Base-by-base conservation (phyloP, 2,329 filamentous ascomycete genomes). In the Stromatinia cepivora region DNA sequence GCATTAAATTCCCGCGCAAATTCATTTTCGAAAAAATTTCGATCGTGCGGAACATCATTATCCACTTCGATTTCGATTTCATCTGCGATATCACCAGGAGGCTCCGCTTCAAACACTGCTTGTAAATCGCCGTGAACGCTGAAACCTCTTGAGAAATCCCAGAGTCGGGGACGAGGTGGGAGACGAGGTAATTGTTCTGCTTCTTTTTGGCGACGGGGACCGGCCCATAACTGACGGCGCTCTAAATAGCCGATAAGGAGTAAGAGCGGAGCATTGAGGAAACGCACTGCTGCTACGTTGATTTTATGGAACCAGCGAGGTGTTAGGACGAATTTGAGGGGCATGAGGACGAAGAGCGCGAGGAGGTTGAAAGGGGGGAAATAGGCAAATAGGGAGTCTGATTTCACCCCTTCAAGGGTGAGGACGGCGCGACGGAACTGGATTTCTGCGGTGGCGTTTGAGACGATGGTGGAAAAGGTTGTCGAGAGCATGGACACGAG, bases 291-390 rank as follows among this genome's bases (percentile, higher is more conserved):
- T 70, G 88, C 87, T 69, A 96, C 92, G 77, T 96, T 93, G 76
- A 94, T 91, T 80, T 94, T 95, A 82, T 96, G 92, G 77, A 95
- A 95, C 92, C 92, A 94, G 57, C 92, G 88, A 0, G 91, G 88
- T n/a, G 88, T 88, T 48, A 93, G 83, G n/a, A 92, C 75, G 75
- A 92, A 92, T 75, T 93, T 93, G 71, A 95, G 84, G 0, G 92
- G 92, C 2, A 94, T 83, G 22, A 95, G 84, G 39, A 93, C 78
- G 70, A 92, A 81, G 39, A 95, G 83, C 31, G 92, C 92, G 28
- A 94, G 80, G 70, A 96, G 87, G 76, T 96, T 96, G 80, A 95
- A 93, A 0, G 92, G 92, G 0, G 92, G 92, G 56, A 90, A 88
- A 50, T 76, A 77, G 1, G 76, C 73, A 46, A 77, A 77, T n/a